Evolutionary conservation across 78 protist species (phyloP), one percentile per base, ranked within the genome.

Genomic region (Dictyostelium citrinum): DNA sequence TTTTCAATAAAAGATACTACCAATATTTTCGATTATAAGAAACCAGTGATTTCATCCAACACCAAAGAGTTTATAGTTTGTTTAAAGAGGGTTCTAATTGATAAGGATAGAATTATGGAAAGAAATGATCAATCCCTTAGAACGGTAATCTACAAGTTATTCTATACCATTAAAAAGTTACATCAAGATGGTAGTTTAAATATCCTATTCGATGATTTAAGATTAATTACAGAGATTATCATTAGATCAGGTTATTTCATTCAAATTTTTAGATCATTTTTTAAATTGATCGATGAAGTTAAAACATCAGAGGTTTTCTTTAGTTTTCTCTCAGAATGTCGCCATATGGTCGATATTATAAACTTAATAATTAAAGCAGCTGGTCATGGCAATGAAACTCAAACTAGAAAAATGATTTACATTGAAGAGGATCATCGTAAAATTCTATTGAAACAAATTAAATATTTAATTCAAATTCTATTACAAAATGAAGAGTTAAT

Each of bases 361-460:
- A 88, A 78, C 16, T 16, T 70, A 29, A 61, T 88, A 3, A 79
- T 82, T 5, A 76, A 88, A 16, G 78, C 85, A 0, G 58, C 76
- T 2, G 82, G 78, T 10, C 33, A 76, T 78, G 82, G 78, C 10
- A 46, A 76, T 67, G 93, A 88, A 68, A 31, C 55, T 9, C 93
- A 88, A 46, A 88, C 93, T 27, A 74, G 64, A 39, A 61, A 88
- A 14, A 88, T 88, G 84, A 77, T 88, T 29, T 31, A 61, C 37
- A 88, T 88, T 58, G 93, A 88, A 64, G 85, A 76, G 11, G 67
- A 78, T 29, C 93, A 88, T 14, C 39, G 93, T 43, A 39, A n/a
- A 70, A 88, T 77, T 3, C 20, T 88, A 22, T 22, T 88, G 1
- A 77, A 55, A 22, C 77, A 70, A 33, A 64, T 88, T 29, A 88